phyloP scores from a whole-genome alignment of 306 rosid species.

The Fragaria iinumae region DNA sequence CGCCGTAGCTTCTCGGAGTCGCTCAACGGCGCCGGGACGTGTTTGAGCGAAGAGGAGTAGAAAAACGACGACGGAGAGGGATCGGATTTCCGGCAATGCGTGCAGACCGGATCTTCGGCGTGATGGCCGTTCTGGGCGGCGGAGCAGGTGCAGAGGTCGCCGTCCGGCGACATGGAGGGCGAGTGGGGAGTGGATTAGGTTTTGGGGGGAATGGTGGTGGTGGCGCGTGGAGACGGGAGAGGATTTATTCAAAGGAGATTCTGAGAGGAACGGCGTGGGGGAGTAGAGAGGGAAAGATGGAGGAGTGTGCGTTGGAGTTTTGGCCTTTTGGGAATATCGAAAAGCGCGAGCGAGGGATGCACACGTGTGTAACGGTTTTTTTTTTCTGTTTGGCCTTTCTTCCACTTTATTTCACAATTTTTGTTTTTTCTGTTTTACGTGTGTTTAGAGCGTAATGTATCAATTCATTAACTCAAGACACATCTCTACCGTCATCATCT shows the following conservation, averaged over 20 bases:
- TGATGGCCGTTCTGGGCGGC: conserved; percentile 12
- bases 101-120: conserved; percentile 24
- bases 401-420: not conserved
- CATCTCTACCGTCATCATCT: no score
- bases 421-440: not conserved
- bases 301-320: not conserved
- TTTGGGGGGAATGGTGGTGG: not conserved
- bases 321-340: not conserved
- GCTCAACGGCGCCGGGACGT: conserved; percentile 36
- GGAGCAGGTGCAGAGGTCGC: conserved; percentile 31
- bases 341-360: not conserved
- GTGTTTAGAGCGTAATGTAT: no score
- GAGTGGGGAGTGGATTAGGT: not conserved
- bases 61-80: conserved; percentile 29
- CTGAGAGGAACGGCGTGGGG: conserved; percentile 12
- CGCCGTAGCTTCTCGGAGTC: conserved; percentile 63
- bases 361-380: conserved; percentile 13
- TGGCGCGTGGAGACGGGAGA: not conserved
- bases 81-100: conserved; percentile 34
- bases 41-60: conserved; percentile 23
- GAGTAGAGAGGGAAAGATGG: not conserved
- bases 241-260: not conserved
- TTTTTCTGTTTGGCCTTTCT: not conserved
- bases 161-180: conserved; percentile 53
- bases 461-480: no score